A percentile compares a stretch with the other conserved stretches of the same genome.
Evolutionary conservation across 768 basidiomycete genomes (phyloP).

Genomic region (Termitomyces eurrhizus): DNA sequence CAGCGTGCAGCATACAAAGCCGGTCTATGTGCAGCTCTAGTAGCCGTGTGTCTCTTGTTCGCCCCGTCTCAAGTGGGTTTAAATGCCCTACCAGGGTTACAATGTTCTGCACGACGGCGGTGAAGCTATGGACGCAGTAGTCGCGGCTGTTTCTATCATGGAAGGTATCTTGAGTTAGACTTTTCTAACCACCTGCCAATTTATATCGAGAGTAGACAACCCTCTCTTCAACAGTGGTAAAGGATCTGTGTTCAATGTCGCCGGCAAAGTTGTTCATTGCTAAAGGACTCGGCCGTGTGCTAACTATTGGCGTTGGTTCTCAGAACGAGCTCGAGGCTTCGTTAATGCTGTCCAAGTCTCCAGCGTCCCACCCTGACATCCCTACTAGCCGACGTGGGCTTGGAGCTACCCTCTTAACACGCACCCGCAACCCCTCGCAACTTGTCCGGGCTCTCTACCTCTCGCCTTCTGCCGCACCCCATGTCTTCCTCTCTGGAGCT

Average conservation of each 20-base stretch:
- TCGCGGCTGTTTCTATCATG: conserved; percentile 68
- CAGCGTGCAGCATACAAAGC: conserved; percentile 55
- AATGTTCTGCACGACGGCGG: conserved; percentile 61
- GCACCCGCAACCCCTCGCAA: conserved; percentile 67
- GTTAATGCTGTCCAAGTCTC: conserved; percentile 77
- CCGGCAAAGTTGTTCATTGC: conserved; percentile 56
- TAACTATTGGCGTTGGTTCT: neutral
- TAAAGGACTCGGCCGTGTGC: neutral
- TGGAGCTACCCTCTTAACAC: conserved; percentile 62
- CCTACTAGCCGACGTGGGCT: conserved; percentile 57
- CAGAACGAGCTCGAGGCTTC: conserved; percentile 84
- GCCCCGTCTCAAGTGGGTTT: neutral
- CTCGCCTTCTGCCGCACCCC: conserved; percentile 54
- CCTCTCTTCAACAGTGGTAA: conserved; percentile 78
- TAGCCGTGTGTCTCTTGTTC: conserved; percentile 29
- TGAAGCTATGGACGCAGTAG: conserved; percentile 79
- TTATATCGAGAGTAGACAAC: conserved; percentile 44
- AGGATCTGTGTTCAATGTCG: conserved; percentile 80
- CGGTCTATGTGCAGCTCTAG: conserved; percentile 50
- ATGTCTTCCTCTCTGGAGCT: conserved; percentile 66
- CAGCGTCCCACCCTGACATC: conserved; percentile 57
- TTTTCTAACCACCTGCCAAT: neutral
- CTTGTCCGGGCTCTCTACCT: conserved; percentile 71
- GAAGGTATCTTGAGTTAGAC: conserved; percentile 47
- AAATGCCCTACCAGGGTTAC: conserved; percentile 41